Evolutionary conservation across 2,329 filamentous ascomycete species (phyloP).

Genomic region (Penicillium paneum): DNA sequence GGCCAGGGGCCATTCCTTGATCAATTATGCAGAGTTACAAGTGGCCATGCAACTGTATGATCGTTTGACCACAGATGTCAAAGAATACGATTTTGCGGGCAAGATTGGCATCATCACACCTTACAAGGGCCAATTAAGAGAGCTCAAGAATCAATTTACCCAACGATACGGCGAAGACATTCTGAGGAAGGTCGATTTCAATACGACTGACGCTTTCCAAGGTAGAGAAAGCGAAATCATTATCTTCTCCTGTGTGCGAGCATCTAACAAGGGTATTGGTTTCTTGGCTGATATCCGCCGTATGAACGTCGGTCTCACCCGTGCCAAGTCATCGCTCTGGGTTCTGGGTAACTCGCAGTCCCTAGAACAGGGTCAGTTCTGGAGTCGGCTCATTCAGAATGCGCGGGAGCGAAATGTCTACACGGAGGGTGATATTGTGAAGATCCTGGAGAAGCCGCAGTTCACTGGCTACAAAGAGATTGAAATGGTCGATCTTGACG

Average conservation of each 20-base stretch:
- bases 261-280: slow-evolving; percentile 88
- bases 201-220: slow-evolving; percentile 97
- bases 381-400: slow-evolving; percentile 81
- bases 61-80: slow-evolving; percentile 71
- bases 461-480: slow-evolving; percentile 45
- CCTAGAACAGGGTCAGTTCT: slow-evolving; percentile 82
- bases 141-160: slow-evolving; percentile 73
- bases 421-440: slow-evolving; percentile 63
- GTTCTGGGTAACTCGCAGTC: slow-evolving; percentile 90
- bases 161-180: slow-evolving; percentile 71
- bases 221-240: slow-evolving; percentile 96
- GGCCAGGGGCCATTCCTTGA: slow-evolving; percentile 79
- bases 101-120: slow-evolving; percentile 98
- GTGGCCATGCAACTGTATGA: slow-evolving; percentile 83
- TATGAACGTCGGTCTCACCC: slow-evolving; percentile 98
- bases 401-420: slow-evolving; percentile 71
- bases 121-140: slow-evolving; percentile 87
- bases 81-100: slow-evolving; percentile 64
- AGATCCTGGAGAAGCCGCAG: slow-evolving; percentile 55
- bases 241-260: slow-evolving; percentile 97
- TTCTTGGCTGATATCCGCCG: slow-evolving; percentile 97
- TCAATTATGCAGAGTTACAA: slow-evolving; percentile 83
- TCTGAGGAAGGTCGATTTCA: slow-evolving; percentile 83
- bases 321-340: slow-evolving; percentile 95
- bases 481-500: slow-evolving; percentile 42